phyloP scores from a whole-genome alignment of 352 stramenopile species.

The Phytophthora melonis region DNA sequence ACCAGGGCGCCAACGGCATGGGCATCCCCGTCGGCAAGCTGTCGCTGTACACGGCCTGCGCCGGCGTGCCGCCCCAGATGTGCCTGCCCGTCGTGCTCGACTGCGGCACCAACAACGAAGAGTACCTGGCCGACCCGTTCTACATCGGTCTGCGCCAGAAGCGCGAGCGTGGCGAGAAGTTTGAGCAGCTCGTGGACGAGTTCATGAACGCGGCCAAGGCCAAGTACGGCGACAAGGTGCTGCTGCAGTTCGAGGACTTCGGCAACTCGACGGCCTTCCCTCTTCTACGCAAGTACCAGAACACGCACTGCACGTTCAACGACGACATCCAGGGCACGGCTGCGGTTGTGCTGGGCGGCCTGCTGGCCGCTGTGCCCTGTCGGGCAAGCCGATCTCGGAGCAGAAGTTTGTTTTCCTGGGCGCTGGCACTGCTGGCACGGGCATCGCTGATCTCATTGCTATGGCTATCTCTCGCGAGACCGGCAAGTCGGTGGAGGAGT shows the following conservation, averaged over 20 bases:
- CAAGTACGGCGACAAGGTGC: constrained; percentile 85
- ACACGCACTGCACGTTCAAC: constrained; percentile 93
- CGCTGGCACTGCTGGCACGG: constrained; percentile 94
- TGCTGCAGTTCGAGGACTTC: constrained; percentile 92
- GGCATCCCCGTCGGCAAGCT: constrained; percentile 97
- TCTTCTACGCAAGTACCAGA: constrained; percentile 85
- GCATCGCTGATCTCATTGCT: constrained; percentile 94
- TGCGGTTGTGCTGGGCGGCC: constrained; percentile 82
- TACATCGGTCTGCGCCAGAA: constrained; percentile 95
- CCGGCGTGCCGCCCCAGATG: constrained; percentile 93
- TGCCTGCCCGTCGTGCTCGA: constrained; percentile 96
- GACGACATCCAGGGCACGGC: constrained; percentile 97
- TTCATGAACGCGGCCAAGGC: constrained; percentile 95
- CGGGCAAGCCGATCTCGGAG: constrained; percentile 85
- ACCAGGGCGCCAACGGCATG: constrained; percentile 91
- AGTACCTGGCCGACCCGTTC: constrained; percentile 92
- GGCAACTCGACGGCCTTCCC: constrained; percentile 89
- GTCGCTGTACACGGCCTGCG: constrained; percentile 95
- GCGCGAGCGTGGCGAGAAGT: constrained; percentile 89
- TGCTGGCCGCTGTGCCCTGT: constrained; percentile 79
- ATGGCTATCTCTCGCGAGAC: constrained; percentile 92
- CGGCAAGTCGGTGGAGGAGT: constrained; percentile 87
- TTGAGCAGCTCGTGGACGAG: constrained; percentile 96
- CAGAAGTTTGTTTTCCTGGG: constrained; percentile 97
- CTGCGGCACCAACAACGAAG: constrained; percentile 96